Conservation (phyloP, 176 grass and related monocot species). For the Tuctoria greenei region DNA sequence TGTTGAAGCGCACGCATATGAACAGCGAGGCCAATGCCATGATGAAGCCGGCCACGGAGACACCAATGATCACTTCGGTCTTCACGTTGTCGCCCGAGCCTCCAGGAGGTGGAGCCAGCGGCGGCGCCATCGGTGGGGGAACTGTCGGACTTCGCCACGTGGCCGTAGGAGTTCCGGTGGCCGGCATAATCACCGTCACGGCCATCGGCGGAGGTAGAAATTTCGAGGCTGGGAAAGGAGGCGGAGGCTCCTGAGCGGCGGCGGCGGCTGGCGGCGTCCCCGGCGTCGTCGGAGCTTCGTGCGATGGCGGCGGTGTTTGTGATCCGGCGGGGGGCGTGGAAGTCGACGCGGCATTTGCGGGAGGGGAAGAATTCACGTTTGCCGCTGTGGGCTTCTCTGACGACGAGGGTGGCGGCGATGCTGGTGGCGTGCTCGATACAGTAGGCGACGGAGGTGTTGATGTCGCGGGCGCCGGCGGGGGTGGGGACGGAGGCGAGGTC, state of each 20-base stretch:
- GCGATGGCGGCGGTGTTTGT: slow-evolving; percentile 11
- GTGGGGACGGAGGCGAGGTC: not conserved
- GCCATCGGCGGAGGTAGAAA: not conserved
- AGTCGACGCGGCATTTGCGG: not conserved
- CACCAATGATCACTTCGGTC: slow-evolving; percentile 34
- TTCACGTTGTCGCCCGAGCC: not conserved
- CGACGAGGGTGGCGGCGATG: slow-evolving; percentile 21
- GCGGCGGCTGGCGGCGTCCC: not conserved
- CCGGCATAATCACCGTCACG: slow-evolving; percentile 27
- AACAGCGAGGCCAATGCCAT: slow-evolving; percentile 37
- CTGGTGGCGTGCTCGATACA: not conserved
- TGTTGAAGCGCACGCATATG: slow-evolving; percentile 16
- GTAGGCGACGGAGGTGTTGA: not conserved
- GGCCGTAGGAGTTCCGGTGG: not conserved
- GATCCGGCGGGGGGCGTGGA: not conserved
- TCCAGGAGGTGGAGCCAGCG: not conserved
- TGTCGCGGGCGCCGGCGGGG: not conserved
- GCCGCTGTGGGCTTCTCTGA: not conserved
- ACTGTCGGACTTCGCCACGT: not conserved
- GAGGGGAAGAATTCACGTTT: not conserved
- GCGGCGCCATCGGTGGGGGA: not conserved
- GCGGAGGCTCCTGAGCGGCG: not conserved
- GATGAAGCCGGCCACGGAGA: slow-evolving; percentile 44
- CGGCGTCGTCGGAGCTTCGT: not conserved
- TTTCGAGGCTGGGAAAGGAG: not conserved